Percentiles rank a stretch among this genome's conserved stretches.
phyloP scores from a whole-genome alignment of 306 rosid genomes.

The Citrullus amarus region DNA sequence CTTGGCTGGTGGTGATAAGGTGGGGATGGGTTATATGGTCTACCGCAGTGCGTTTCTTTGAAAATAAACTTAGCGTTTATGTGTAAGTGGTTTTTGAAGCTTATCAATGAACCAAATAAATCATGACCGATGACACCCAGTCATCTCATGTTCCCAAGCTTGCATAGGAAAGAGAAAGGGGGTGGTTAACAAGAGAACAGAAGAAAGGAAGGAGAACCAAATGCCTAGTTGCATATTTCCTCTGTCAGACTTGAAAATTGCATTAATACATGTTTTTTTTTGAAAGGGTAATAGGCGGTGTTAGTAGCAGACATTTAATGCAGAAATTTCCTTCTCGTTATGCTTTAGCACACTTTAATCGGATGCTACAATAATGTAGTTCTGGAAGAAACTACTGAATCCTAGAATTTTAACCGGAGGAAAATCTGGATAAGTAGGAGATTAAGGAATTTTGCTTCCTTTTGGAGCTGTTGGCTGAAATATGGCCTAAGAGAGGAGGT shows the following conservation, averaged over 20 bases:
- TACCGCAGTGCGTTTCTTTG: neutral
- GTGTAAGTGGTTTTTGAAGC: neutral
- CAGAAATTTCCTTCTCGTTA: neutral
- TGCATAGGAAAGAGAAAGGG: neutral
- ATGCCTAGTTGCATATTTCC: neutral
- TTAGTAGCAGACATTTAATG: neutral
- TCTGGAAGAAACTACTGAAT: neutral
- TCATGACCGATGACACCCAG: neutral
- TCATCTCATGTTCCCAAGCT: neutral
- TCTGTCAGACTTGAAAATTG: neutral
- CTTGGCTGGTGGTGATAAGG: neutral
- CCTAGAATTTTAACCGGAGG: neutral
- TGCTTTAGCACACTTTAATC: neutral
- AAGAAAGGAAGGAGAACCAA: neutral
- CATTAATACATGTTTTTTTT: neutral
- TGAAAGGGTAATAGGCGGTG: neutral
- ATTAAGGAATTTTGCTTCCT: neutral
- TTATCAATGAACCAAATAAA: neutral
- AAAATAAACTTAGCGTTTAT: neutral
- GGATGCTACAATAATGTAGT: neutral
- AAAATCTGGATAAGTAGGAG: neutral
- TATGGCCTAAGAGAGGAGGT: neutral
- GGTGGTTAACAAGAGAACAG: neutral
- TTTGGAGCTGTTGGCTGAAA: neutral
- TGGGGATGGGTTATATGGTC: neutral